Conservation (phyloP, 1,284 basidiomycete genomes). For the Ceratobasidium sp. region DNA sequence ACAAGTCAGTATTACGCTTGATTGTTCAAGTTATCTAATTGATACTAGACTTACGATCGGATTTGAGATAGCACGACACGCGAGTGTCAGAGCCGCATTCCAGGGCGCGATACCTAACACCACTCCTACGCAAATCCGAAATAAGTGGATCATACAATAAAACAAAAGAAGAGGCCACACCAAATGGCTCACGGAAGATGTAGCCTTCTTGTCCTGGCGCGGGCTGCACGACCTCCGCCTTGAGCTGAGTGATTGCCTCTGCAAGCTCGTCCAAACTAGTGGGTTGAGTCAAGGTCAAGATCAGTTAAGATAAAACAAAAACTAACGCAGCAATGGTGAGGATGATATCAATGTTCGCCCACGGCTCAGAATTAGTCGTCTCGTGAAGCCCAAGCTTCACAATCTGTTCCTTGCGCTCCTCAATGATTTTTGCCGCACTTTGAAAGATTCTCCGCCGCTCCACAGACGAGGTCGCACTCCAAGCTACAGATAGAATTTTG, state of each 20-base stretch:
- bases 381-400: slow-evolving; percentile 49
- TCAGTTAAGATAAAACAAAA: neutral
- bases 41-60: slow-evolving; percentile 53
- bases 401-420: slow-evolving; percentile 48
- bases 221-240: slow-evolving; percentile 50
- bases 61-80: slow-evolving; percentile 54
- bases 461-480: slow-evolving; percentile 46
- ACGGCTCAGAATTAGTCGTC: slow-evolving; percentile 50
- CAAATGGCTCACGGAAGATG: slow-evolving; percentile 53
- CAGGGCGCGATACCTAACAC: slow-evolving; percentile 53
- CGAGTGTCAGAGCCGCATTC: slow-evolving; percentile 56
- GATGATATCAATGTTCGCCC: slow-evolving; percentile 49
- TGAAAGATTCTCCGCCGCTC: slow-evolving; percentile 52
- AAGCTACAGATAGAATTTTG: slow-evolving; percentile 34
- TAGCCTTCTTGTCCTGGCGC: slow-evolving; percentile 45
- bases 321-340: slow-evolving; percentile 50
- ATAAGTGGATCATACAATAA: neutral
- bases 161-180: slow-evolving; percentile 10
- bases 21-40: neutral
- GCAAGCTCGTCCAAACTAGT: slow-evolving; percentile 52
- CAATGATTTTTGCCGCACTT: slow-evolving; percentile 50
- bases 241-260: slow-evolving; percentile 49
- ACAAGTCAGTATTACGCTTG: slow-evolving; percentile 51
- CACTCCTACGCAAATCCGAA: slow-evolving; percentile 44
- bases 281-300: neutral